Base-by-base conservation (phyloP, 495 filamentous ascomycete species). In the Aspergillus sclerotioniger region DNA sequence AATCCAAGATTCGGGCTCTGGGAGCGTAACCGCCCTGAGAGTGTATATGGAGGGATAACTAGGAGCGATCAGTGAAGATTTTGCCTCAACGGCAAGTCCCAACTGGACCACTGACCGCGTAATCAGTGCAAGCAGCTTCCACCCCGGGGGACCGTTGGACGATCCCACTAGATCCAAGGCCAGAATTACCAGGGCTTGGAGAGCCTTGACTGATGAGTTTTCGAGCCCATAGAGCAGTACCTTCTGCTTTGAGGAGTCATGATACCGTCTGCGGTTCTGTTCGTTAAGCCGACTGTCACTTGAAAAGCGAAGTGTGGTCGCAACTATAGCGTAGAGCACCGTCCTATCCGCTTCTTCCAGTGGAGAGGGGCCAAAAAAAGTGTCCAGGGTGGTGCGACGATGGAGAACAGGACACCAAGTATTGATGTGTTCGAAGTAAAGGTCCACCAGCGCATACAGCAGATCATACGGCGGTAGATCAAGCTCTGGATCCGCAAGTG, bases 371-470 rank as follows among this genome's bases (percentile, higher is more conserved):
- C 88, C 88, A 63, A 96, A 96, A n/a, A 96, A 80, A 7, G 86
- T 83, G 63, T 95, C 89, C 8, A 95, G 69, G 0, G 89, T 92
- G 1, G 87, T 84, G 60, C 87, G 83, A 3, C 90, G 84, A 70
- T 96, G 90, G 16, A 96, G 76, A 19, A 96, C 93, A 0, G 91
- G 91, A 72, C 90, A 95, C 87, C 90, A 95, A 0, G 90, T 88
- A 67, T 95, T 92, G 67, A 96, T 84, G 60, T 94, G 89, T 62
- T 93, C 89, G 69, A 96, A 96, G 69, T 92, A 96, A 3, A 95
- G 76, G 65, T 95, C 90, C 7, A 89, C 87, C 21, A 96, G 73
- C 2, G 87, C 84, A 60, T 90, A 94, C 7, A 95, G 71, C 17
- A 96, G 69, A 69, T 93, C 90, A 58, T 95, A 92, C 6, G 91